Evolutionary conservation across 2,329 filamentous ascomycete species (phyloP).

Genomic region (Pseudocercospora musae): DNA sequence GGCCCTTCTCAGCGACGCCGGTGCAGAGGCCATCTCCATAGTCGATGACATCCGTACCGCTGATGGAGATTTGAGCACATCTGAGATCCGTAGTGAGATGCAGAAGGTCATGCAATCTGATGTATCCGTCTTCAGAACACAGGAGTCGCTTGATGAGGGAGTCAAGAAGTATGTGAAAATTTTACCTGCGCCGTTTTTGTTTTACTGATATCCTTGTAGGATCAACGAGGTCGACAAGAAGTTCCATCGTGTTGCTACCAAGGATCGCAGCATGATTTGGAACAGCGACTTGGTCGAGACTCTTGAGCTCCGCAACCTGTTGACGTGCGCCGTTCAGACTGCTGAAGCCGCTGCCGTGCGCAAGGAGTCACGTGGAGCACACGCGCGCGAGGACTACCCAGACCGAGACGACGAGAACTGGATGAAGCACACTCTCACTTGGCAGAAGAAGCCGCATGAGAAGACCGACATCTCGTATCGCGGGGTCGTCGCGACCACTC

Average conservation of each 20-base stretch:
- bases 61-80: slow-evolving; percentile 79
- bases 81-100: slow-evolving; percentile 86
- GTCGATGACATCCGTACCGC: slow-evolving; percentile 84
- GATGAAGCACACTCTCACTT: slow-evolving; percentile 99
- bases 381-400: slow-evolving; percentile 94
- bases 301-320: slow-evolving; percentile 86
- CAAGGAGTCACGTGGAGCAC: slow-evolving; percentile 95
- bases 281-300: slow-evolving; percentile 97
- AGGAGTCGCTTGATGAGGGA: slow-evolving; percentile 90
- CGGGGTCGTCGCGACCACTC: slow-evolving; percentile 72
- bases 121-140: slow-evolving; percentile 93
- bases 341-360: slow-evolving; percentile 85
- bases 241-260: slow-evolving; percentile 79
- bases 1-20: slow-evolving; percentile 78
- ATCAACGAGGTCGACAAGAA: slow-evolving; percentile 78
- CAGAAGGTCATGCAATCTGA: slow-evolving; percentile 98
- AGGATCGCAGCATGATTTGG: slow-evolving; percentile 99
- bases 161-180: slow-evolving; percentile 59
- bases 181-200: background rate
- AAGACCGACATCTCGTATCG: slow-evolving; percentile 85
- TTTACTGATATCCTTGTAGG: slow-evolving; percentile 32
- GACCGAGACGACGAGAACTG: slow-evolving; percentile 93
- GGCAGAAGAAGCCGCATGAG: slow-evolving; percentile 89
- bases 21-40: slow-evolving; percentile 78
- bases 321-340: slow-evolving; percentile 96